Evolutionary conservation across 768 basidiomycete species (phyloP).

Genomic region (Rhodocollybia butyracea): DNA sequence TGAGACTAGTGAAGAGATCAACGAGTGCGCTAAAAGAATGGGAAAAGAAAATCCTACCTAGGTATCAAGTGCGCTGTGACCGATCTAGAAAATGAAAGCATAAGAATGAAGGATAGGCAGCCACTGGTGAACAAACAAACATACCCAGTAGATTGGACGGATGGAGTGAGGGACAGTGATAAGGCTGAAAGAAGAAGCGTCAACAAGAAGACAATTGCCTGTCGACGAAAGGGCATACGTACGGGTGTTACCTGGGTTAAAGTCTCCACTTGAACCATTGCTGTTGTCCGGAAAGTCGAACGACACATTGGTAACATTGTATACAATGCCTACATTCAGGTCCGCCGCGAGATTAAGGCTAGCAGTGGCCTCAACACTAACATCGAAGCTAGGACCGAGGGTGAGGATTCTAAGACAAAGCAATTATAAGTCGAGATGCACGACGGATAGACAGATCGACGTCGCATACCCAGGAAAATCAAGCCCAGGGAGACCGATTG

Average conservation of each 20-base stretch:
- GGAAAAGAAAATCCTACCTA: too few species aligned
- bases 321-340: neutral
- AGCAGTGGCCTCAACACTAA: slow-evolving; percentile 3
- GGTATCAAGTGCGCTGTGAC: slow-evolving; percentile 7
- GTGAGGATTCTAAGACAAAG: neutral
- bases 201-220: neutral
- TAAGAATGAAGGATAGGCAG: too few species aligned
- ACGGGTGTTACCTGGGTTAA: slow-evolving; percentile 4
- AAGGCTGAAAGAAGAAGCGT: neutral
- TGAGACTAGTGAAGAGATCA: too few species aligned
- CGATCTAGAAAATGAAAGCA: too few species aligned
- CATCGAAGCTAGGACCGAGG: slow-evolving; percentile 3
- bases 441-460: neutral
- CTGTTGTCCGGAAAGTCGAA: slow-evolving; percentile 1
- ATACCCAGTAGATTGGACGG: slow-evolving; percentile 5
- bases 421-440: neutral
- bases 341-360: slow-evolving; percentile 2
- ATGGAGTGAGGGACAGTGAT: slow-evolving; percentile 3
- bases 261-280: neutral
- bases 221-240: neutral
- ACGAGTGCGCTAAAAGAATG: too few species aligned
- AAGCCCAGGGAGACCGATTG: slow-evolving; percentile 43
- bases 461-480: slow-evolving; percentile 43
- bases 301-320: neutral
- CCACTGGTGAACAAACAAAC: too few species aligned